These are phyloP conservation scores for Plasmopara halstedii DNA, from an alignment of 352 stramenopile species.

Conservation along the genomic window DNA sequence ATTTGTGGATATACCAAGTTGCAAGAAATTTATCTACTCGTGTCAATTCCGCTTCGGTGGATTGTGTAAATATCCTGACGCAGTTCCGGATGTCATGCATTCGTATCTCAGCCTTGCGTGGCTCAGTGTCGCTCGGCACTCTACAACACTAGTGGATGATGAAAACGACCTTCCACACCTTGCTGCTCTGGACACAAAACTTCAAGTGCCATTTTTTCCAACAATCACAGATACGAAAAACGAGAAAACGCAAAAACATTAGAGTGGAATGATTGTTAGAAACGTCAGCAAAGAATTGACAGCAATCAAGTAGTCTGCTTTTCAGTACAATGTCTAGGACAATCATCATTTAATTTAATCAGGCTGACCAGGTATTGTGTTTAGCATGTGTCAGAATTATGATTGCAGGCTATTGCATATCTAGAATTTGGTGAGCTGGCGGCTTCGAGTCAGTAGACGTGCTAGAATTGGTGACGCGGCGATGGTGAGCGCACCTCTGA, in stretches of 20 bases:
- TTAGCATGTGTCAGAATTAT: slow-evolving; percentile 3
- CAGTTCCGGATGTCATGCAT: slow-evolving; percentile 86
- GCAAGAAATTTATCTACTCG: slow-evolving; percentile 68
- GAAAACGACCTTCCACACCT: slow-evolving; percentile 30
- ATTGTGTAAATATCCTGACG: slow-evolving; percentile 74
- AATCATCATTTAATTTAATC: neutral
- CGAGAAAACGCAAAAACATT: neutral
- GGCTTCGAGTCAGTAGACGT: slow-evolving; percentile 43
- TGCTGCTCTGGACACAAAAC: slow-evolving; percentile 51
- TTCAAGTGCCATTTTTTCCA: slow-evolving; percentile 72
- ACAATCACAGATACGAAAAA: slow-evolving; percentile 13
- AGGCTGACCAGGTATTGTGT: neutral
- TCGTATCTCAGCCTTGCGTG: slow-evolving; percentile 87
- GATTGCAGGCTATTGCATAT: slow-evolving; percentile 1
- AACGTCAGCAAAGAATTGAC: too few relatives aligned
- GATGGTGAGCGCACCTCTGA: slow-evolving; percentile 66
- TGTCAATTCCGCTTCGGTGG: slow-evolving; percentile 84
- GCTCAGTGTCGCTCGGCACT: slow-evolving; percentile 71
- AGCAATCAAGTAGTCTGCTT: neutral
- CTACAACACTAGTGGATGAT: slow-evolving; percentile 9
- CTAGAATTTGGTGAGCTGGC: slow-evolving; percentile 16
- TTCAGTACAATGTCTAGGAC: neutral
- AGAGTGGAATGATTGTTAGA: neutral
- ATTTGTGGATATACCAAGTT: slow-evolving; percentile 67
- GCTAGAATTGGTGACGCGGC: slow-evolving; percentile 62